phyloP scores from a whole-genome alignment of 306 rosid species.

The Glycyrrhiza uralensis region DNA sequence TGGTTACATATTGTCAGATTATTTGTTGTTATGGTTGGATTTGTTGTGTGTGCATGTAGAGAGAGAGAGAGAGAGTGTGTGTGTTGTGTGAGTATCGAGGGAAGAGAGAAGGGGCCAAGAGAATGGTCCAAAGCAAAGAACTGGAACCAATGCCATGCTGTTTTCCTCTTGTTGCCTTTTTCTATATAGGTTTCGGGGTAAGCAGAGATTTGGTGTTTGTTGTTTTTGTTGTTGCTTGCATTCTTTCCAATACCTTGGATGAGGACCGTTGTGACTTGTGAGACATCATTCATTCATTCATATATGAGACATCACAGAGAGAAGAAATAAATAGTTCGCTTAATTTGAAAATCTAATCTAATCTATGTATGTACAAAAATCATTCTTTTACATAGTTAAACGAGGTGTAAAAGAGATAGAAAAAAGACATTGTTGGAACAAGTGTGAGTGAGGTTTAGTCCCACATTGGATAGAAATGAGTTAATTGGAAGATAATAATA shows the following conservation, averaged over 20 bases:
- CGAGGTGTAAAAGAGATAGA: no score
- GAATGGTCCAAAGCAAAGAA: conserved; percentile 68
- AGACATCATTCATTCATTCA: no score
- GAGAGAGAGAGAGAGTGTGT: conserved; percentile 6
- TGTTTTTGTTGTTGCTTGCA: conserved; percentile 60
- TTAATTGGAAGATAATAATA: no score
- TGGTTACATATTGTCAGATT: background rate
- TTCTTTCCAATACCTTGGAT: conserved; percentile 25
- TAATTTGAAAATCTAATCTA: background rate
- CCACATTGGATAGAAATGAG: no score
- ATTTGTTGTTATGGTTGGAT: conserved; percentile 32
- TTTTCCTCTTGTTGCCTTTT: conserved; percentile 44
- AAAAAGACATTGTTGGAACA: no score
- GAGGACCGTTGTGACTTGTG: conserved; percentile 44
- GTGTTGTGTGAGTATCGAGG: conserved; percentile 51
- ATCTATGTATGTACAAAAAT: no score
- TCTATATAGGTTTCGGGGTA: conserved; percentile 46
- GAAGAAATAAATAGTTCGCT: background rate
- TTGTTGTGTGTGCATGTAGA: conserved; percentile 16
- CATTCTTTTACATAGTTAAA: no score
- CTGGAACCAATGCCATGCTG: conserved; percentile 66
- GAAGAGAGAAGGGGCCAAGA: conserved; percentile 61
- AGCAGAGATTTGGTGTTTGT: conserved; percentile 57
- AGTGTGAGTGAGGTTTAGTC: no score
- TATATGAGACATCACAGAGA: no score